Evolutionary conservation across 441 rosid species (phyloP), one percentile per base, ranked within the genome.

Genomic region (Biscutella laevigata): DNA sequence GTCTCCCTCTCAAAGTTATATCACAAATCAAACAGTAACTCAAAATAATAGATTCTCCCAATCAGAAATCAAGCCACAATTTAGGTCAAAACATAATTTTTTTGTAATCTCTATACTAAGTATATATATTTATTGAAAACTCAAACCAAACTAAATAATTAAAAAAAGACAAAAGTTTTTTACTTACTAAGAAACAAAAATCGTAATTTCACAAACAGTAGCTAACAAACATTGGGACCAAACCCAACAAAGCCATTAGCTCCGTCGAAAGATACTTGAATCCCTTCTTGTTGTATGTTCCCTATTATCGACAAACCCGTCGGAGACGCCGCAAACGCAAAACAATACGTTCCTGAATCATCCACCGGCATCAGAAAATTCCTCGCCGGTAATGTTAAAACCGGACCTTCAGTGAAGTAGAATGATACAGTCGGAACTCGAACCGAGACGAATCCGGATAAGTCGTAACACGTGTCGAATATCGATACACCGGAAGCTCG

Each of bases 261-360:
- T 61, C 85, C 98, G 64, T 92, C 97, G 38, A 88, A 66, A 7
- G 97, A 86, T 19, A 92, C 80, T 47, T 88, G 97, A 28, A 92
- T 92, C 20, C 99, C 95, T 50, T 88, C 95, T 66, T 88, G 96
- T 56, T 92, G 99, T 32, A 88, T 86, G 72, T 92, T 92, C 46
- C 99, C 99, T 10, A 92, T 72, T 60, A 92, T 92, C 58, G 99
- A 88, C 12, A 88, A 82, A 24, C 79, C 81, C 0, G 88, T 57
- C 5, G 78, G 68, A 0, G 99, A 78, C 19, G 88, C 61, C 6
- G 97, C 94, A 38, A 92, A 92, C 15, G 99, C 95, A 15, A 92
- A 83, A 66, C 99, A 92, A 37, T 83, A 92, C 0, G 94, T 92
- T 8, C 97, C 94, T 41, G 37, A 68, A 17, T 74, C 89, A 8